phyloP scores from a whole-genome alignment of 2,329 filamentous ascomycete genomes.

The Phaeosphaeriaceae sp. region DNA sequence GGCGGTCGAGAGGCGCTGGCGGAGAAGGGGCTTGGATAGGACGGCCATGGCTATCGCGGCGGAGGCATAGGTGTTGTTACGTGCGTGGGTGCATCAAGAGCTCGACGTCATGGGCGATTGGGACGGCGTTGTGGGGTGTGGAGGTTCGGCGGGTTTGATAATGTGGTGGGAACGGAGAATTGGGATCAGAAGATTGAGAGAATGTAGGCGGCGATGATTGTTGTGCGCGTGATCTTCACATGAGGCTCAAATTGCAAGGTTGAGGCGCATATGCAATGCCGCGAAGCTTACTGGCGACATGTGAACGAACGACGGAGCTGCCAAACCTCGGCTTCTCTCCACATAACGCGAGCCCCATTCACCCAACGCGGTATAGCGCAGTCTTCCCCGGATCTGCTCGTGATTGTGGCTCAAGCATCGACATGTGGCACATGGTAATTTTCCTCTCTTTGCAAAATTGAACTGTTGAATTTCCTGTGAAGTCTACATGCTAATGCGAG shows the following conservation, averaged over 20 bases:
- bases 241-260: conserved; percentile 13
- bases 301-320: not conserved
- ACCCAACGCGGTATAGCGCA: not conserved
- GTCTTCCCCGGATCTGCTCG: conserved; percentile 7
- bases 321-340: conserved; percentile 2
- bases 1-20: conserved; percentile 37
- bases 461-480: not conserved
- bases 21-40: conserved; percentile 49
- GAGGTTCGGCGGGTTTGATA: not conserved
- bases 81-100: not conserved
- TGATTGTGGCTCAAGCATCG: conserved; percentile 1
- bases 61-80: conserved; percentile 12
- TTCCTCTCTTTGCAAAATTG: not conserved
- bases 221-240: conserved; percentile 8
- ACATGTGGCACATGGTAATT: not conserved
- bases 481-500: conserved; percentile 36
- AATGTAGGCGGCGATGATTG: not conserved
- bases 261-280: conserved; percentile 12
- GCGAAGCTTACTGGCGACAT: conserved; percentile 17
- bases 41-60: conserved; percentile 46
- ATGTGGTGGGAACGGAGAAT: not conserved
- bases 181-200: not conserved
- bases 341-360: not conserved
- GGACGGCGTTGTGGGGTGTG: not conserved
- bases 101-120: not conserved